These are phyloP conservation scores for Eucalyptus pauciflora DNA, from an alignment of 345 rosid species.

Conservation along the genomic window DNA sequence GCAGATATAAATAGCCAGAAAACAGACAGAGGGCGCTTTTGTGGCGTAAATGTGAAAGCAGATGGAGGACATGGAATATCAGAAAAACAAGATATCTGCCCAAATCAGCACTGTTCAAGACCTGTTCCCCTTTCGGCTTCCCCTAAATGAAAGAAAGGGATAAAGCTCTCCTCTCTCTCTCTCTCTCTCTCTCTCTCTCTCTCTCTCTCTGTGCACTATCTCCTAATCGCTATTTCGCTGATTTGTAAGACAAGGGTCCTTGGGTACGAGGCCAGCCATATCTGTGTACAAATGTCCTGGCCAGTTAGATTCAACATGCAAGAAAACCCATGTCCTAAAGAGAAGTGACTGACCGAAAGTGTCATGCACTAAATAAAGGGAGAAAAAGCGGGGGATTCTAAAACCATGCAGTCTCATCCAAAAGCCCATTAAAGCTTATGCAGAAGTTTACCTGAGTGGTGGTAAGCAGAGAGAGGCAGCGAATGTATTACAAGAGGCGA, in stretches of 20 bases:
- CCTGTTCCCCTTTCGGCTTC: slow-evolving; percentile 42
- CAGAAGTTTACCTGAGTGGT: neutral
- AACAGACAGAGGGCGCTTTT: neutral
- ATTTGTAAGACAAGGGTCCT: neutral
- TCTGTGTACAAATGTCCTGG: neutral
- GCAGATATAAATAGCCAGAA: neutral
- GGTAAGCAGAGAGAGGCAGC: neutral
- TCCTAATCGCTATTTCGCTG: neutral
- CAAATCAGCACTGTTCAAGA: neutral
- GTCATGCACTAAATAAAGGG: neutral
- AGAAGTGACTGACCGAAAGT: neutral
- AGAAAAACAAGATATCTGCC: neutral
- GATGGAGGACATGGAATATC: neutral
- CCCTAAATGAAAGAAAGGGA: slow-evolving; percentile 54
- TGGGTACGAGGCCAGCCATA: neutral
- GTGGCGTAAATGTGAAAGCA: neutral
- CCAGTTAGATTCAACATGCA: neutral
- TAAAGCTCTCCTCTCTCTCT: slow-evolving; percentile 3
- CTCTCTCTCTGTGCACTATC: neutral
- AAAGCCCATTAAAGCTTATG: neutral
- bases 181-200: neutral
- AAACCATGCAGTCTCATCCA: neutral
- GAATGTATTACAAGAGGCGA: neutral
- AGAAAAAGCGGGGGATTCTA: neutral
- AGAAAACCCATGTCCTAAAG: neutral